phyloP scores from a whole-genome alignment of 371 early-diverging fungal genomes.

The Homolaphlyctis polyrhiza region DNA sequence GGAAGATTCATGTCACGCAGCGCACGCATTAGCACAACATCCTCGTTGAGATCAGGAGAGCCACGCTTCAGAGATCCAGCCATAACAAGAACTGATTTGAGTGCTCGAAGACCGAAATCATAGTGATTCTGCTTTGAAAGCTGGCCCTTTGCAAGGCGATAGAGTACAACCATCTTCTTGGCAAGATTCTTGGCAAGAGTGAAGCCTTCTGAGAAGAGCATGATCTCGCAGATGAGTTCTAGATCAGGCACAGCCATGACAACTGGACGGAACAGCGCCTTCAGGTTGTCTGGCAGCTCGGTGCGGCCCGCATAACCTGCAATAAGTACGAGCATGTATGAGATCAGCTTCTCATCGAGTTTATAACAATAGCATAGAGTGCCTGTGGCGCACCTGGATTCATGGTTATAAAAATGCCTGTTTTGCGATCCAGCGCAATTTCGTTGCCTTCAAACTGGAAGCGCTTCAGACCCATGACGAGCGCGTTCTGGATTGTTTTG shows the following conservation, averaged over 20 bases:
- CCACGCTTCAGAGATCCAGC: constrained; percentile 55
- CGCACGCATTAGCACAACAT: constrained; percentile 56
- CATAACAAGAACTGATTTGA: constrained; percentile 55
- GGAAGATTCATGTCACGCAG: constrained; percentile 56
- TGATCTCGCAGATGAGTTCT: constrained; percentile 56
- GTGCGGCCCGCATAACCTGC: constrained; percentile 61
- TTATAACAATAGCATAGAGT: constrained; percentile 29
- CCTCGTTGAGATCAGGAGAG: constrained; percentile 51
- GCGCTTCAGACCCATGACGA: constrained; percentile 43
- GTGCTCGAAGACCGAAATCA: constrained; percentile 57
- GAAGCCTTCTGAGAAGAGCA: constrained; percentile 59
- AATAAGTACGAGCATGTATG: no score
- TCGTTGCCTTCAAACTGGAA: constrained; percentile 60
- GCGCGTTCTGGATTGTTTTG: constrained; percentile 54
- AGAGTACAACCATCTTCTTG: constrained; percentile 55
- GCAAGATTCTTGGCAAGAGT: constrained; percentile 50
- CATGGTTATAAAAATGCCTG: constrained; percentile 61
- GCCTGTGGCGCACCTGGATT: no score
- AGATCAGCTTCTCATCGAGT: constrained; percentile 33
- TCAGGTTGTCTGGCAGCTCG: constrained; percentile 57
- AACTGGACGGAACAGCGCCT: constrained; percentile 54
- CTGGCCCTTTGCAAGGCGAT: constrained; percentile 49
- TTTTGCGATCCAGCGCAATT: constrained; percentile 45
- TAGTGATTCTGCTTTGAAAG: constrained; percentile 56
- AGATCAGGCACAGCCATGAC: constrained; percentile 59